Evolutionary conservation across 2,329 filamentous ascomycete genomes (phyloP), one percentile per base, ranked within the genome.

Genomic region (Fusarium scirpi): DNA sequence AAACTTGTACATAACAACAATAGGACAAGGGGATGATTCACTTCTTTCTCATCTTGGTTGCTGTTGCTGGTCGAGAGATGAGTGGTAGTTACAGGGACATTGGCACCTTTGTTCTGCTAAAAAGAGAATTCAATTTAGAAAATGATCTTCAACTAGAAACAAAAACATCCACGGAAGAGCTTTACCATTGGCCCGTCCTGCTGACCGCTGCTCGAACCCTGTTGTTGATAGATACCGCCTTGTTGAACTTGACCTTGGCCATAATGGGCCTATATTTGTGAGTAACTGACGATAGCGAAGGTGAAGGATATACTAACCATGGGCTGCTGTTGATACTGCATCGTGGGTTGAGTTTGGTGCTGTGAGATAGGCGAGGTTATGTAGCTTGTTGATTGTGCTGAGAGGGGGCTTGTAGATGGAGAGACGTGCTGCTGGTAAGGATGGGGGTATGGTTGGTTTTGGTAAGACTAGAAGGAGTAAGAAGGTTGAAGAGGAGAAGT

Each of bases 131-230:
- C 71, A 70, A 75, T 72, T 75, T 67, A 67, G 67, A 67, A 34
- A 52, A 29, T 11, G 22, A 18, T 9, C 49, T 25, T 25, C 43
- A 45, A 22, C 71, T 75, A 74, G 47, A 62, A 69, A 71, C 73
- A 75, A 51, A 75, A 72, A 53, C 73, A 75, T 53, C 73, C 73
- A 22, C 71, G 71, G 69, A 75, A 75, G 65, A 75, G 64, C 71
- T 75, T 75, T 75, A 75, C 73, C 73, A 74, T 74, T 67, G 63
- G 57, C 45, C 73, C 69, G 20, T 74, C 73, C 61, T 73, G 71
- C 62, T 67, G 71, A 61, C 70, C 70, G 57, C 63, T 59, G 41
- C 63, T 48, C 15, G 60, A 59, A 24, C 62, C 72, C 44, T 74
- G 72, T n/a, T 74, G 72, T 27, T 62, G 62, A 59, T 73, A 73